Evolutionary conservation across 306 rosid genomes (phyloP).

Genomic region (Quercus cerris): DNA sequence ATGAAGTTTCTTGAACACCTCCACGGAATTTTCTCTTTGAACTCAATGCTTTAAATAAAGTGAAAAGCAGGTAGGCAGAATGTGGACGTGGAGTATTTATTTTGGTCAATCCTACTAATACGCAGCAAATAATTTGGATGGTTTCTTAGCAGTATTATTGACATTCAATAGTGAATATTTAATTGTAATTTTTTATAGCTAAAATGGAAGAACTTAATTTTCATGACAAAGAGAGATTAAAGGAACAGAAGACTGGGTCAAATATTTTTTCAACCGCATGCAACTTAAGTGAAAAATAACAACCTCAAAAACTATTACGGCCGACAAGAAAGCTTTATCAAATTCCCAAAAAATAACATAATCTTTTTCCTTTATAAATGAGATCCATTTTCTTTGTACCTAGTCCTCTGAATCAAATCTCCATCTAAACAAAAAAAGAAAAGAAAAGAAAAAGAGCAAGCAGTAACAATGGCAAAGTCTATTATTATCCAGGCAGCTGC

Average conservation of each 20-base stretch:
- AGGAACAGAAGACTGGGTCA: conserved; percentile 23
- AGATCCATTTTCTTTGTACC: not conserved
- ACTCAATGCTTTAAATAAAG: too few relatives aligned
- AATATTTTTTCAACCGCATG: conserved; percentile 5
- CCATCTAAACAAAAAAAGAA: not conserved
- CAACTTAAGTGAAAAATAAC: not conserved
- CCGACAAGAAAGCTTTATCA: not conserved
- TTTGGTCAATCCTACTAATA: too few relatives aligned
- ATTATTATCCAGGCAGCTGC: conserved; percentile 35
- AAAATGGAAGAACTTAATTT: not conserved
- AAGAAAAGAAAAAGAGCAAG: too few relatives aligned
- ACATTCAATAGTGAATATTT: not conserved
- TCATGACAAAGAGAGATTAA: conserved; percentile 1
- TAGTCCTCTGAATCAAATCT: conserved; percentile 3
- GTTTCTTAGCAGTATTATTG: not conserved
- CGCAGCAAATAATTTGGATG: too few relatives aligned
- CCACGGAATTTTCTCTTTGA: too few relatives aligned
- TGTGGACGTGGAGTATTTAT: too few relatives aligned
- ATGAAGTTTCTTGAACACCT: too few relatives aligned
- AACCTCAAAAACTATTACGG: conserved; percentile 27
- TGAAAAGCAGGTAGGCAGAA: too few relatives aligned
- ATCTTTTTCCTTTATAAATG: not conserved
- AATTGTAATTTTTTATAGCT: not conserved
- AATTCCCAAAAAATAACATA: not conserved
- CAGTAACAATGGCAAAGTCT: conserved; percentile 48